Evolutionary conservation across 106 monocot genomes (phyloP), one percentile per base, ranked within the genome.

Genomic region (Ottelia alismoides): DNA sequence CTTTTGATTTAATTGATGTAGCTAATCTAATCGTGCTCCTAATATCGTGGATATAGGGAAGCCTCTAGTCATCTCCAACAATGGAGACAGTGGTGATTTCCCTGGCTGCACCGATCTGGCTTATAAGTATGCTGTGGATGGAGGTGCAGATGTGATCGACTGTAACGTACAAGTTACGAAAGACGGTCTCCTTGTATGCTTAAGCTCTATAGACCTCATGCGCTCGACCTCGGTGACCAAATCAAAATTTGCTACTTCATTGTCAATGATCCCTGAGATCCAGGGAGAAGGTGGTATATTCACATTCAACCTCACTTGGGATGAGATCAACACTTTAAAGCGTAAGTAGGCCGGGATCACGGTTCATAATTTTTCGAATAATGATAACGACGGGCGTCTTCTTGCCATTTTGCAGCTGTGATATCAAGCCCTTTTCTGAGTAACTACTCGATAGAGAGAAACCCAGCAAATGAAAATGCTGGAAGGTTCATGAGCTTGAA

Each of bases 41-140:
- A n/a, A n/a, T n/a, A n/a, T n/a, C n/a, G n/a, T n/a, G 11, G 43
- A 18, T 31, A 30, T 49, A 73, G 78, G 49, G 50, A 76, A 76
- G 11, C 72, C 76, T 27, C 20, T 74, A 30, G 55, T 89, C 21
- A 66, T 89, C 43, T 74, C 88, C 14, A 64, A 89, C 55, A 72
- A 84, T 56, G 88, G 88, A 61, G 83, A 83, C 31, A 80, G 83
- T 49, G 88, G 88, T n/a, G 55, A 74, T 23, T 84, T 71, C 56
- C 77, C 88, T 11, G 83, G 60, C 44, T 89, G 83, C 60, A 89
- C 88, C 22, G 83, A 89, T 74, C 56, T 89, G 61, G 76, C 83
- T 47, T 89, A 89, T 66, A 50, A 80, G 23, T 71, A 77, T 51
- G 83, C 88, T 48, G 76, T 80, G 52, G 52, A 57, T 10, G 83